Evolutionary conservation across 2,329 filamentous ascomycete genomes (phyloP).

Genomic region (Aureobasidium sp.): DNA sequence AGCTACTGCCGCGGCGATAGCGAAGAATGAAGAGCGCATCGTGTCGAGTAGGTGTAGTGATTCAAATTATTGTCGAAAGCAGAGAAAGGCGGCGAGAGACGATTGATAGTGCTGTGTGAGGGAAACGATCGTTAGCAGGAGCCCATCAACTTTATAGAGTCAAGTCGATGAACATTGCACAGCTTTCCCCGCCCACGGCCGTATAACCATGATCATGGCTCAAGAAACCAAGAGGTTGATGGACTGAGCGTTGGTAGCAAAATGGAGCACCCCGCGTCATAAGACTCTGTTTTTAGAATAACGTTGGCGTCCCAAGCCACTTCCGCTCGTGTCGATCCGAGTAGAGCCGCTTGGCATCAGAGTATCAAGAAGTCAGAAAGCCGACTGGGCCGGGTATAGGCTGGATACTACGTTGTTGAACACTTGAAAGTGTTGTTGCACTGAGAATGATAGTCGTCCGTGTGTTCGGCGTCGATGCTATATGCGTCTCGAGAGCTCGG

Average conservation of each 20-base stretch:
- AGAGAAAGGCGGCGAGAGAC: neutral
- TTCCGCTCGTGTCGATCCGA: slow-evolving; percentile 1
- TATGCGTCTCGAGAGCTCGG: too few species aligned
- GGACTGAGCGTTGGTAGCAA: neutral
- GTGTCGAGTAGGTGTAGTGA: neutral
- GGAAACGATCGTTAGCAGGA: neutral
- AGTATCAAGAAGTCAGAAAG: neutral
- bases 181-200: neutral
- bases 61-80: neutral
- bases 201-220: neutral
- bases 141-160: neutral
- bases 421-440: neutral
- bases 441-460: neutral
- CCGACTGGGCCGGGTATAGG: neutral
- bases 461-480: neutral
- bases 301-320: neutral
- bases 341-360: neutral
- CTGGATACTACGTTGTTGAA: neutral
- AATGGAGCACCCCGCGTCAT: slow-evolving; percentile 5
- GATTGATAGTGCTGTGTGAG: neutral
- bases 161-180: neutral
- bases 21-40: slow-evolving; percentile 2
- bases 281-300: neutral
- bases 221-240: neutral
- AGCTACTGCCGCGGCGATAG: neutral